phyloP scores from a whole-genome alignment of 2,329 filamentous ascomycete species.

The Fusarium hostae region DNA sequence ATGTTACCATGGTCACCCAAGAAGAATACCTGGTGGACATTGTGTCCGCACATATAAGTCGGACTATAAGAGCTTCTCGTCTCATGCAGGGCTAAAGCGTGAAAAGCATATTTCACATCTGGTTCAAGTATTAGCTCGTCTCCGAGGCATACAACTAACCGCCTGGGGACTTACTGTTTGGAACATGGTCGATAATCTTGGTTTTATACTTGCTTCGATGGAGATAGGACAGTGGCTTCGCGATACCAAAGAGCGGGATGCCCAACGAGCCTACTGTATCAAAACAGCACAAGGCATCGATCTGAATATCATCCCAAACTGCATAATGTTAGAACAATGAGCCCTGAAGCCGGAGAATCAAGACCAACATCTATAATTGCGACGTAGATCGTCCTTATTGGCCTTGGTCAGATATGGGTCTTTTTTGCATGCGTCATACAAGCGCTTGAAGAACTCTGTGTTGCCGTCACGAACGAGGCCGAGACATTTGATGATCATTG shows the following conservation, averaged over 20 bases:
- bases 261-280: neutral
- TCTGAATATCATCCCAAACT: neutral
- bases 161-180: too few species aligned
- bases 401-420: neutral
- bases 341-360: too few species aligned
- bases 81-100: neutral
- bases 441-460: neutral
- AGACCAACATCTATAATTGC: neutral
- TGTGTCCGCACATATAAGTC: neutral
- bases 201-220: neutral
- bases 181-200: neutral
- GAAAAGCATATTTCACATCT: neutral
- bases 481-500: neutral
- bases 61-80: neutral
- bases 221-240: neutral
- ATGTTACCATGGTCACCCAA: neutral
- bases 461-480: rapidly evolving
- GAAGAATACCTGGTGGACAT: neutral
- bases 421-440: neutral
- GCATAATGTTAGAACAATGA: too few species aligned
- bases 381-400: neutral
- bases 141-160: too few species aligned
- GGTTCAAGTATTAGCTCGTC: neutral
- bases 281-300: neutral
- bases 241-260: neutral